Percentiles rank a stretch among this genome's conserved stretches.
Evolutionary conservation across 345 rosid species (phyloP).

Genomic region (Brassica nigra): DNA sequence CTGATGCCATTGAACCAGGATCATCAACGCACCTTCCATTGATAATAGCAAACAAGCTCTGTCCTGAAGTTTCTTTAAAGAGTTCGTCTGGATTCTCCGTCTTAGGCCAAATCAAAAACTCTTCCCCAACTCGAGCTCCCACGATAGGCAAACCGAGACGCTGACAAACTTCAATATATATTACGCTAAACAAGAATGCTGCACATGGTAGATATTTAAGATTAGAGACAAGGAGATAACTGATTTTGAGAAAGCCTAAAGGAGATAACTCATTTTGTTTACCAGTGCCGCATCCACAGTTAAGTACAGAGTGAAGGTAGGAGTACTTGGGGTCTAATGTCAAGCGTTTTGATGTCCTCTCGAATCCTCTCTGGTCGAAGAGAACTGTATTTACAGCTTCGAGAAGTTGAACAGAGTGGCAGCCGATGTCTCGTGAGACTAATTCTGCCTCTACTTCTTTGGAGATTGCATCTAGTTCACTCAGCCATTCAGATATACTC

Average conservation of each 20-base stretch:
- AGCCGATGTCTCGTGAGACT: slow-evolving; percentile 76
- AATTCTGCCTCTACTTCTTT: slow-evolving; percentile 87
- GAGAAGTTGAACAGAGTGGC: slow-evolving; percentile 73
- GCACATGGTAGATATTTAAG: no score
- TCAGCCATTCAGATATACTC: slow-evolving; percentile 63
- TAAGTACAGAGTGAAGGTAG: slow-evolving; percentile 77
- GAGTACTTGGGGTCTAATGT: slow-evolving; percentile 66
- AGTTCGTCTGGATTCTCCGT: slow-evolving; percentile 87
- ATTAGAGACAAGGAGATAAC: slow-evolving; percentile 10
- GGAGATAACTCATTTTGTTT: slow-evolving; percentile 37
- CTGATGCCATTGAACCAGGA: slow-evolving; percentile 88
- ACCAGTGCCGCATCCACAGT: slow-evolving; percentile 81
- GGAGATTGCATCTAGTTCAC: slow-evolving; percentile 62
- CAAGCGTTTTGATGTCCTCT: slow-evolving; percentile 52
- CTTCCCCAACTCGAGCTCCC: slow-evolving; percentile 97
- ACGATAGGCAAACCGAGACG: slow-evolving; percentile 73
- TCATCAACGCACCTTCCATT: slow-evolving; percentile 92
- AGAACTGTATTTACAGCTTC: slow-evolving; percentile 86
- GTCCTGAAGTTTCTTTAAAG: slow-evolving; percentile 73
- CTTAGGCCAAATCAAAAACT: slow-evolving; percentile 94
- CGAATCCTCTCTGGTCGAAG: slow-evolving; percentile 75
- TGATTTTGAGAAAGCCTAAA: slow-evolving; percentile 8
- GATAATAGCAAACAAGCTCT: slow-evolving; percentile 79
- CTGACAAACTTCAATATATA: slow-evolving; percentile 88
- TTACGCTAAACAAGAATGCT: slow-evolving; percentile 90